phyloP scores from a whole-genome alignment of 768 basidiomycete genomes.

The Rhodotorula babjevae region DNA sequence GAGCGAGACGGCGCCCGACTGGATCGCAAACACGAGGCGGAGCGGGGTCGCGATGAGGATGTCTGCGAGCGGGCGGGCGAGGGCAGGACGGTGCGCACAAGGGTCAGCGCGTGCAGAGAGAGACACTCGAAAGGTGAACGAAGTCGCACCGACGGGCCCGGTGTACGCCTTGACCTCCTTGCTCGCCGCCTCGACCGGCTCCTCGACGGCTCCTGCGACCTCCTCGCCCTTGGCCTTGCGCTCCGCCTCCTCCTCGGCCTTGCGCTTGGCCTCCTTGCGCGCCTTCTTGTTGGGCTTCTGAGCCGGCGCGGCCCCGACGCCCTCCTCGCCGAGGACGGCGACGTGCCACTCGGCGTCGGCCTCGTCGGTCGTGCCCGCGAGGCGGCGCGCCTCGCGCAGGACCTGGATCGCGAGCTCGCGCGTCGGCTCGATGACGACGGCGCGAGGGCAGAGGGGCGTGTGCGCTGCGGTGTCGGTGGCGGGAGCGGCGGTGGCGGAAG shows the following conservation, averaged over 20 bases:
- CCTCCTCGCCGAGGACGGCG: conserved; percentile 36
- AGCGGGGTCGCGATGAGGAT: conserved; percentile 89
- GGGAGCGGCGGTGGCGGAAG: conserved; percentile 55
- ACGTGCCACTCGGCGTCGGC: conserved; percentile 52
- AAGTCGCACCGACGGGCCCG: conserved; percentile 33
- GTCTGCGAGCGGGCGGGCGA: conserved; percentile 53
- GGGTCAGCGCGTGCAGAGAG: too few relatives aligned
- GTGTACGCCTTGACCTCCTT: conserved; percentile 63
- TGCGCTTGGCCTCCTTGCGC: background rate
- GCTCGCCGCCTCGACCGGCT: conserved; percentile 55
- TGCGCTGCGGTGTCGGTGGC: conserved; percentile 46
- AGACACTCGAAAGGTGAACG: background rate
- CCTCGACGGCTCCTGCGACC: conserved; percentile 77
- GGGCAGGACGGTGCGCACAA: background rate
- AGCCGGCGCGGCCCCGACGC: conserved; percentile 2
- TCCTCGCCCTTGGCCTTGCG: conserved; percentile 62
- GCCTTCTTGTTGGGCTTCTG: conserved; percentile 5
- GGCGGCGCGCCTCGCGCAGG: conserved; percentile 77
- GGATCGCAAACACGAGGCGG: conserved; percentile 74
- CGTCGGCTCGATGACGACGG: conserved; percentile 81
- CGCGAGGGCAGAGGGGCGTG: conserved; percentile 58
- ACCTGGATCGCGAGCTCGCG: conserved; percentile 96
- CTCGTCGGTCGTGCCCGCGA: conserved; percentile 49
- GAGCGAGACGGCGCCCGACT: conserved; percentile 42
- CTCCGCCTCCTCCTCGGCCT: background rate